These are phyloP conservation scores for Epichloe glyceriae DNA, from an alignment of 2,329 filamentous ascomycete genomes.

Conservation along the genomic window DNA sequence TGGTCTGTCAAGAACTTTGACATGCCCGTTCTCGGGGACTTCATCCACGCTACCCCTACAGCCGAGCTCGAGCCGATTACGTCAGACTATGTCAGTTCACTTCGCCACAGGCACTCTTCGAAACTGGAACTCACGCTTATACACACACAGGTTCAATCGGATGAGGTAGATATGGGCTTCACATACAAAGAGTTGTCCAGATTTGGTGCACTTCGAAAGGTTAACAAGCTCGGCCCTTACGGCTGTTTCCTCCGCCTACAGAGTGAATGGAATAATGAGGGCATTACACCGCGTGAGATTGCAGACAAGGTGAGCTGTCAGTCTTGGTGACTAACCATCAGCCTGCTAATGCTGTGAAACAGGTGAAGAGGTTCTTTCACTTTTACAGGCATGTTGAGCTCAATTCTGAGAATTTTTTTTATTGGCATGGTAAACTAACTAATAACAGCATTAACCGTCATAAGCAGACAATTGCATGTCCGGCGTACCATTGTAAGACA, in stretches of 20 bases:
- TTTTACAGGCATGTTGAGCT: neutral
- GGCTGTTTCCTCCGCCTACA: constrained; percentile 26
- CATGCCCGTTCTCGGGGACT: constrained; percentile 48
- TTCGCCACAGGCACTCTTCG: constrained; percentile 8
- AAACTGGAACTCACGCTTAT: neutral
- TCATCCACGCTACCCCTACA: constrained; percentile 44
- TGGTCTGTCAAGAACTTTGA: constrained; percentile 42
- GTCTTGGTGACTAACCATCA: neutral
- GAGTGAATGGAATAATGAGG: constrained; percentile 21
- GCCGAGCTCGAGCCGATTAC: constrained; percentile 36
- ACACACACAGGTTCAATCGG: constrained; percentile 16
- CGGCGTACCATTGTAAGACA: neutral
- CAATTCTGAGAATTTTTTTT: neutral
- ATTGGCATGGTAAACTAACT: too few relatives aligned
- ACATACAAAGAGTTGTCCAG: constrained; percentile 27
- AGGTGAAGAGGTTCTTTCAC: constrained; percentile 1
- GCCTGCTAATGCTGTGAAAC: neutral
- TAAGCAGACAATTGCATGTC: constrained; percentile 1
- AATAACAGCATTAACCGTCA: constrained; percentile 6
- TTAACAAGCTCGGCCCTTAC: constrained; percentile 29
- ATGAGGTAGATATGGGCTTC: constrained; percentile 31
- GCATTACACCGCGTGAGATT: constrained; percentile 15
- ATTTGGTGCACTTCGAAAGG: constrained; percentile 27
- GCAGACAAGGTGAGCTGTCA: constrained; percentile 12
- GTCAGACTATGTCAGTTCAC: constrained; percentile 14